A percentile compares a stretch with the other conserved stretches of the same genome.
Evolutionary conservation across 2,329 filamentous ascomycete species (phyloP).

Genomic region (Monilinia aucupariae): DNA sequence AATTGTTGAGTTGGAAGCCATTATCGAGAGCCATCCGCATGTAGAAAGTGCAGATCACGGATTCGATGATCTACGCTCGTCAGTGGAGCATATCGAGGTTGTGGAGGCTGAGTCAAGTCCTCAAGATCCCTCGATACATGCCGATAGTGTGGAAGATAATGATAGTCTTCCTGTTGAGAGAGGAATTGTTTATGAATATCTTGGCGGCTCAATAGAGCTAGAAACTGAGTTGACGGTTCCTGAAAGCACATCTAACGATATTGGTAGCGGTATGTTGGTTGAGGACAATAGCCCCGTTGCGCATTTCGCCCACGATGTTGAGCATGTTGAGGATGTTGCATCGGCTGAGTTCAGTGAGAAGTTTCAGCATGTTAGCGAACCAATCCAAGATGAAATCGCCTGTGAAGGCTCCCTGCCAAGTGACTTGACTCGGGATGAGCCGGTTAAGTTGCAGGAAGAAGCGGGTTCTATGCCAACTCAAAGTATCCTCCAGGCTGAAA

Average conservation of each 20-base stretch:
- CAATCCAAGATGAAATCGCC: background rate
- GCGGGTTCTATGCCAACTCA: background rate
- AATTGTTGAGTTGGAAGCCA: rapidly evolving
- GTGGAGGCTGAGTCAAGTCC: background rate
- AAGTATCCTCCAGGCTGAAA: background rate
- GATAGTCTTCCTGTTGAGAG: background rate
- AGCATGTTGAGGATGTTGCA: background rate
- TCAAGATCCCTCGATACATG: background rate
- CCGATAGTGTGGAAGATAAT: rapidly evolving
- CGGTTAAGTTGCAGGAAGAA: background rate
- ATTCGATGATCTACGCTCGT: rapidly evolving
- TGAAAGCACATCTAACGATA: background rate
- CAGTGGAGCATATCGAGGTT: background rate
- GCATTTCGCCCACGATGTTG: too few relatives aligned
- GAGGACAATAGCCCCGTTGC: background rate
- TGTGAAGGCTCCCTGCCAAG: background rate
- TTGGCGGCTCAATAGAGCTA: background rate
- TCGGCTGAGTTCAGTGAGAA: background rate
- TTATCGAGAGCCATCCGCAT: rapidly evolving
- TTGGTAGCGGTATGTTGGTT: background rate
- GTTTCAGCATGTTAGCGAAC: background rate
- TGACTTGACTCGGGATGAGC: background rate
- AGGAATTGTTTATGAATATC: rapidly evolving
- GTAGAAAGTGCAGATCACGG: background rate
- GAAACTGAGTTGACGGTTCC: too few relatives aligned